These are phyloP conservation scores for Avena insularis DNA, from an alignment of 176 grass and related monocot genomes.

Conservation along the genomic window DNA sequence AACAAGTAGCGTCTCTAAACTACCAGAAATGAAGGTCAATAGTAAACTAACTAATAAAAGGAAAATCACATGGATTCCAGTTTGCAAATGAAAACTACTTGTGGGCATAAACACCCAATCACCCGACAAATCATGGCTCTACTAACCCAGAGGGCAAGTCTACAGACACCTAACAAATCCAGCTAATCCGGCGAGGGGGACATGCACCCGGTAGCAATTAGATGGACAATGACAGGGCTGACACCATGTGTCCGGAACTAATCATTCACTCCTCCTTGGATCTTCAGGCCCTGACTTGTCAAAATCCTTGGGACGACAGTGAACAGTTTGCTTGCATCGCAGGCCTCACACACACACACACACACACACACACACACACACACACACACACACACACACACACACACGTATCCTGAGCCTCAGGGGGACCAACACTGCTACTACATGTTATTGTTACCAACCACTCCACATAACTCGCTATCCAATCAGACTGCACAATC, in stretches of 20 bases:
- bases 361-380: no score
- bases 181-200: conserved; percentile 55
- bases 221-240: conserved; percentile 63
- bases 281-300: conserved; percentile 50
- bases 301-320: conserved; percentile 51
- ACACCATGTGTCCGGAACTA: conserved; percentile 58
- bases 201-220: conserved; percentile 54
- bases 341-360: conserved; percentile 26
- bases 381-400: no score
- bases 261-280: conserved; percentile 56
- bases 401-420: conserved; percentile 37
- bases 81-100: neutral
- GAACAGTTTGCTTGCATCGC: conserved; percentile 52
- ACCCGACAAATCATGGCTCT: conserved; percentile 37
- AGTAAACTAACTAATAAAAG: no score
- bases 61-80: no score
- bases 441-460: conserved; percentile 58
- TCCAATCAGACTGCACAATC: conserved; percentile 61
- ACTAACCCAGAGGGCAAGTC: conserved; percentile 41
- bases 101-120: neutral
- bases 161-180: conserved; percentile 45
- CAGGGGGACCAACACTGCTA: conserved; percentile 29
- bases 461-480: conserved; percentile 57
- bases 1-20: no score
- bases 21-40: no score